Evolutionary conservation across 2,329 filamentous ascomycete genomes (phyloP).

Genomic region (Penicillium sp.): DNA sequence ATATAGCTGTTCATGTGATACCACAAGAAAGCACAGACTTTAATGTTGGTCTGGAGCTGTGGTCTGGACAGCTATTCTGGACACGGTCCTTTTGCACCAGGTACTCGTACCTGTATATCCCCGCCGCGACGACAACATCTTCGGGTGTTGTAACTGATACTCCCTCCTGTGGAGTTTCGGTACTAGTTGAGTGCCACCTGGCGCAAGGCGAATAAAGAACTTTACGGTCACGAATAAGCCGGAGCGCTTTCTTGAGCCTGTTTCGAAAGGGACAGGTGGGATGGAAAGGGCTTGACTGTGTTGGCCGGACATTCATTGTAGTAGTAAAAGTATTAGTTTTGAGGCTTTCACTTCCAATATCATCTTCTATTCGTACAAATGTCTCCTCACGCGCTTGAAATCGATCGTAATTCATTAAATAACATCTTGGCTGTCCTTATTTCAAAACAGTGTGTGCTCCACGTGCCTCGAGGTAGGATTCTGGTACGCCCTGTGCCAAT

Average conservation of each 20-base stretch:
- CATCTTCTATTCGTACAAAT: neutral
- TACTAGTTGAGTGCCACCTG: conserved; percentile 64
- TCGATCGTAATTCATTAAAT: neutral
- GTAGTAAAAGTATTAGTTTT: neutral
- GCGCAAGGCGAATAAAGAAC: conserved; percentile 70
- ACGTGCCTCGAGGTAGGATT: conserved; percentile 84
- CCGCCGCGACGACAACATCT: conserved; percentile 56
- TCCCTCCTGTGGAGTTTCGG: conserved; percentile 70
- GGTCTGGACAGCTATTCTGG: neutral
- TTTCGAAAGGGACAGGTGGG: conserved; percentile 75
- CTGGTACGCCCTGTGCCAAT: conserved; percentile 76
- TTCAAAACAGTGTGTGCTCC: conserved; percentile 93
- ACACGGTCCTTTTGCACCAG: neutral
- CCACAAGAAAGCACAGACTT: neutral
- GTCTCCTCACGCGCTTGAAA: neutral
- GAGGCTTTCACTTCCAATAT: neutral
- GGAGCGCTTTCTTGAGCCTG: conserved; percentile 88
- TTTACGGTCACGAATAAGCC: conserved; percentile 92
- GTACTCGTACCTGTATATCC: neutral
- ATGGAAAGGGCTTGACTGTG: conserved; percentile 97
- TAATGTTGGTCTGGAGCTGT: neutral
- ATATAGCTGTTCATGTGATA: neutral
- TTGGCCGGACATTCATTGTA: conserved; percentile 67
- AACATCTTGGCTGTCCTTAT: conserved; percentile 41
- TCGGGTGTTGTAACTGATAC: conserved; percentile 59